Conservation (phyloP, 2,329 filamentous ascomycete genomes). For the Diaporthe vexans region DNA sequence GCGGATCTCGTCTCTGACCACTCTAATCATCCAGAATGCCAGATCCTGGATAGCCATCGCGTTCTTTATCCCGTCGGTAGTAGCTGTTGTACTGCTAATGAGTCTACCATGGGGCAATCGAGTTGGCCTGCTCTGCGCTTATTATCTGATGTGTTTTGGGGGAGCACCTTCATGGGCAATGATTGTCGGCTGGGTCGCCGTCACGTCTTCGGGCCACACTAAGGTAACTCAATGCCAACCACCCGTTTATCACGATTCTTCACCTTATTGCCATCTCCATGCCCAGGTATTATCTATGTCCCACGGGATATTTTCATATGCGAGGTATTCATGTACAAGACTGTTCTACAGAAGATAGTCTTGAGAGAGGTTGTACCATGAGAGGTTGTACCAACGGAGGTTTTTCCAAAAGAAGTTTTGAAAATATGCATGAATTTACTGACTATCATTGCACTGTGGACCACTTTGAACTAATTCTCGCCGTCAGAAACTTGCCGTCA, state of each 20-base stretch:
- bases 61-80: slow-evolving; percentile 4
- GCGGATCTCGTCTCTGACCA: background rate
- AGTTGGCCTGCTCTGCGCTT: background rate
- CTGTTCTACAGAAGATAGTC: no score
- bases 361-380: no score
- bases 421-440: no score
- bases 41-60: slow-evolving; percentile 21
- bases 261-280: no score
- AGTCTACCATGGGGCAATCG: slow-evolving; percentile 16
- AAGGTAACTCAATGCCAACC: background rate
- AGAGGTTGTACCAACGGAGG: no score
- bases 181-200: slow-evolving; percentile 10
- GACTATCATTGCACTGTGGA: background rate
- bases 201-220: slow-evolving; percentile 21
- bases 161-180: slow-evolving; percentile 30
- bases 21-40: background rate
- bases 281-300: no score
- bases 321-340: no score
- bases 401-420: no score
- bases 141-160: slow-evolving; percentile 18
- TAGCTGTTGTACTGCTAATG: slow-evolving; percentile 17
- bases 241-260: no score
- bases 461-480: no score
- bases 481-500: slow-evolving; percentile 18
- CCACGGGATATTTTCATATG: no score